A percentile compares a stretch with the other conserved stretches of the same genome.
These are phyloP conservation scores for Cyberlindnera japonica DNA, from an alignment of 805 yeast genomes.

Conservation along the genomic window DNA sequence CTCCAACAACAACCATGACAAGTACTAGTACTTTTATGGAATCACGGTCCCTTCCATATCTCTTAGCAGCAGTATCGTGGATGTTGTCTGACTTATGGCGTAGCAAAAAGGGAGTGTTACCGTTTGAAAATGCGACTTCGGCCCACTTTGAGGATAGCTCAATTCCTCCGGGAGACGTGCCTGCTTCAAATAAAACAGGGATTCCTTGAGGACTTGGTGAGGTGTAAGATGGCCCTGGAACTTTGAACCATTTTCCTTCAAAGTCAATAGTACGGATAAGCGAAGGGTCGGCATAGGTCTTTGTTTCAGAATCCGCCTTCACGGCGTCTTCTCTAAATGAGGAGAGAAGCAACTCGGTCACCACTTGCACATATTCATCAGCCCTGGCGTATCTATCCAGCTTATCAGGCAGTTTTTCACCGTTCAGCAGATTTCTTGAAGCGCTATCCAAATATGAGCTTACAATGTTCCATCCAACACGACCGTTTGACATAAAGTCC, in stretches of 20 bases:
- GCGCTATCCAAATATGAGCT: slow-evolving; percentile 42
- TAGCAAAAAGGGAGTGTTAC: slow-evolving; percentile 31
- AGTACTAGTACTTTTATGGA: slow-evolving; percentile 37
- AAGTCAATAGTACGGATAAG: slow-evolving; percentile 39
- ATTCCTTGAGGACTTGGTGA: slow-evolving; percentile 43
- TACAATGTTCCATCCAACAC: slow-evolving; percentile 48
- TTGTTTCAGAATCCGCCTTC: slow-evolving; percentile 25
- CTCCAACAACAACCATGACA: slow-evolving; percentile 37
- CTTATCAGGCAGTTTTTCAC: slow-evolving; percentile 36
- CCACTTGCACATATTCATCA: slow-evolving; percentile 41
- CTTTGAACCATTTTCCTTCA: slow-evolving; percentile 37
- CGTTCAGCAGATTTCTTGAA: slow-evolving; percentile 38
- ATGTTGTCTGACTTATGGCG: slow-evolving; percentile 30
- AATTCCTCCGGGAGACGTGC: slow-evolving; percentile 38
- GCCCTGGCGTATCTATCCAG: slow-evolving; percentile 40
- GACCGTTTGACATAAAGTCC: slow-evolving; percentile 42
- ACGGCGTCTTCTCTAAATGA: slow-evolving; percentile 44
- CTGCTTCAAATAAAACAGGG: slow-evolving; percentile 44
- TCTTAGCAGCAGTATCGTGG: slow-evolving; percentile 32
- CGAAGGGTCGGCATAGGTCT: slow-evolving; percentile 37
- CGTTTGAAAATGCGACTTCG: slow-evolving; percentile 40
- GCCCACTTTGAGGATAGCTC: slow-evolving; percentile 42
- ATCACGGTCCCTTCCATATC: slow-evolving; percentile 34
- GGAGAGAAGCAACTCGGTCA: slow-evolving; percentile 37
- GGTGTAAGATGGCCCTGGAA: slow-evolving; percentile 39